Evolutionary conservation across 2,329 filamentous ascomycete species (phyloP).

Genomic region (Fusarium humuli): DNA sequence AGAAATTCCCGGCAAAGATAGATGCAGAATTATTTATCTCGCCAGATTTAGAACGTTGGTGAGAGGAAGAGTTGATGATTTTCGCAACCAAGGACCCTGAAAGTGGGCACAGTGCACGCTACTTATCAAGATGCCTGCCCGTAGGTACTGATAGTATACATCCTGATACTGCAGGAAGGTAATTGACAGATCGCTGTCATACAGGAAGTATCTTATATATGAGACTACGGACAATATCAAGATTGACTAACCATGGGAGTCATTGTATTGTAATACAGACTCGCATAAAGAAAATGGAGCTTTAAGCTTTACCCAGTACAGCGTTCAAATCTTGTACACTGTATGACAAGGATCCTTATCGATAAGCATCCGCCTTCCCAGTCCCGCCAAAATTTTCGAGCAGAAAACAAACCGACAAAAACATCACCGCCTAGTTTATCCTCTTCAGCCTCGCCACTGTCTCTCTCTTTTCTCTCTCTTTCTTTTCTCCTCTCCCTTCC

Average conservation of each 20-base stretch:
- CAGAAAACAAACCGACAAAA: slow-evolving; percentile 36
- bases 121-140: no score
- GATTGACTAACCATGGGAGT: background rate
- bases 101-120: slow-evolving; percentile 36
- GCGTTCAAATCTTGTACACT: slow-evolving; percentile 9
- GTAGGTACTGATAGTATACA: background rate
- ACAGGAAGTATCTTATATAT: no score
- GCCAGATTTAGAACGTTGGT: background rate
- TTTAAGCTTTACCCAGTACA: background rate
- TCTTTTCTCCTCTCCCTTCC: background rate
- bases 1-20: no score
- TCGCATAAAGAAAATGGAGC: background rate
- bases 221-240: background rate
- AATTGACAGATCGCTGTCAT: background rate
- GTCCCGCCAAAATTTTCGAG: slow-evolving; percentile 49
- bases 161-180: background rate
- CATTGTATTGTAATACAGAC: background rate
- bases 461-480: slow-evolving; percentile 11
- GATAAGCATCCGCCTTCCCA: slow-evolving; percentile 45
- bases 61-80: slow-evolving; percentile 11
- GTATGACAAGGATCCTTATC: slow-evolving; percentile 47
- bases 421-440: slow-evolving; percentile 24
- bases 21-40: background rate
- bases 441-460: slow-evolving; percentile 43
- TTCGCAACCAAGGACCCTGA: slow-evolving; percentile 36